Conservation (phyloP, 2,329 filamentous ascomycete species). For the Stemphylium beticola region DNA sequence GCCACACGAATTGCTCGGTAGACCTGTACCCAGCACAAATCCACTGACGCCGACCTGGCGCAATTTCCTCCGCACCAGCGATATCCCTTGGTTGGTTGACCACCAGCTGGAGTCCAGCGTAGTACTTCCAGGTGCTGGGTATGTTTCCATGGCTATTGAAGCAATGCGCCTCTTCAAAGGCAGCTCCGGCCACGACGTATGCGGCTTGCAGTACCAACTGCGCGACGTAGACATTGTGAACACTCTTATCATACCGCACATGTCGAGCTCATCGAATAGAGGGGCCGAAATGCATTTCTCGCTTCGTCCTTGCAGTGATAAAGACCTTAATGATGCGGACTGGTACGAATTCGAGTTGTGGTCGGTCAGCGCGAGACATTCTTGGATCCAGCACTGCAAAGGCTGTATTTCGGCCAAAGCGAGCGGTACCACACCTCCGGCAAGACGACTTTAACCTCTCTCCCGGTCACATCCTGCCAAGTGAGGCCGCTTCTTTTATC, state of each 20-base stretch:
- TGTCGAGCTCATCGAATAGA: too few relatives aligned
- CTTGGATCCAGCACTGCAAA: conserved; percentile 5
- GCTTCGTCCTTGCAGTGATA: conserved; percentile 4
- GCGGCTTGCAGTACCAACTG: too few relatives aligned
- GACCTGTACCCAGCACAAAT: neutral
- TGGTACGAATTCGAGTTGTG: conserved; percentile 9
- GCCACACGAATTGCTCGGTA: conserved; percentile 30
- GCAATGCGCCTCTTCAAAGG: conserved; percentile 17
- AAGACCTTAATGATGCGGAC: conserved; percentile 1
- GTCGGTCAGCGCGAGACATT: neutral
- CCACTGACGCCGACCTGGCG: conserved; percentile 50
- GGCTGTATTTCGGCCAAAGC: neutral
- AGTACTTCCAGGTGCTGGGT: conserved; percentile 55
- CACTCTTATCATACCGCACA: too few relatives aligned
- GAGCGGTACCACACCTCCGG: neutral
- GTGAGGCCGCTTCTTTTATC: neutral
- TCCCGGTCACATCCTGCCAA: neutral
- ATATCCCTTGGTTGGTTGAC: conserved; percentile 55
- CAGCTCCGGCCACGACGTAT: neutral
- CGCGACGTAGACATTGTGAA: too few relatives aligned
- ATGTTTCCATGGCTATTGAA: conserved; percentile 54
- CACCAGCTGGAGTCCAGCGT: conserved; percentile 47
- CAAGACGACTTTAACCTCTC: neutral
- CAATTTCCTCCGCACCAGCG: conserved; percentile 48
- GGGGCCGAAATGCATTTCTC: conserved; percentile 17